Conservation (phyloP, 805 yeast species). For the Saccharomycopsis babjevae region DNA sequence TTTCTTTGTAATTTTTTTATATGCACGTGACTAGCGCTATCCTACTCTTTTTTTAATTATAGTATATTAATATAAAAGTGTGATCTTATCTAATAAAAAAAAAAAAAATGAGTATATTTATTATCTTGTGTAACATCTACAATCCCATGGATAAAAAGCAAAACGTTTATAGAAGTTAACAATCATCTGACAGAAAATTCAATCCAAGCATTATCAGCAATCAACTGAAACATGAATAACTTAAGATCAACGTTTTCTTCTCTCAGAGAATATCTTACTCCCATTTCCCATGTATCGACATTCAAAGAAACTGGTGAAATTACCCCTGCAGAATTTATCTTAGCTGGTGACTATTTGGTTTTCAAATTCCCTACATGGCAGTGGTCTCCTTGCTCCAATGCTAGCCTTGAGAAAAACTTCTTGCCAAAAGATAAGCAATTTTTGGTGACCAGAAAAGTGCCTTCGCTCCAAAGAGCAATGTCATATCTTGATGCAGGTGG, state of each 20-base stretch:
- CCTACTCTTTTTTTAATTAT: too few relatives aligned
- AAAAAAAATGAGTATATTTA: not conserved
- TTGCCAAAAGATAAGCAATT: slow-evolving; percentile 82
- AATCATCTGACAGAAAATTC: not conserved
- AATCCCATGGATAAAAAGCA: not conserved
- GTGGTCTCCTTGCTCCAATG: slow-evolving; percentile 60
- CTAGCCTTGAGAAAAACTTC: slow-evolving; percentile 46
- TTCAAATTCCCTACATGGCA: slow-evolving; percentile 95
- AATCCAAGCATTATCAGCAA: not conserved
- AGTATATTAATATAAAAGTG: too few relatives aligned
- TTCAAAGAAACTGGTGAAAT: slow-evolving; percentile 82
- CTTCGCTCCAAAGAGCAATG: slow-evolving; percentile 66
- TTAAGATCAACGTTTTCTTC: slow-evolving; percentile 73
- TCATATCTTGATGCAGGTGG: slow-evolving; percentile 32
- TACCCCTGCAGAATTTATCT: slow-evolving; percentile 90
- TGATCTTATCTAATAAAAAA: not conserved
- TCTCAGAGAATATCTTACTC: slow-evolving; percentile 87
- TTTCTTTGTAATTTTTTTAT: too few relatives aligned
- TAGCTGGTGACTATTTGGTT: slow-evolving; percentile 87
- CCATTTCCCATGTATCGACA: slow-evolving; percentile 78
- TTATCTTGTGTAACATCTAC: not conserved
- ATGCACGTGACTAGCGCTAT: not conserved
- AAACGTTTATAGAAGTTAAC: not conserved
- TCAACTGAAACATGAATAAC: slow-evolving; percentile 17
- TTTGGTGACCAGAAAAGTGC: slow-evolving; percentile 81